These are phyloP conservation scores for Euphorbia lathyris DNA, from an alignment of 345 rosid genomes.

Conservation along the genomic window DNA sequence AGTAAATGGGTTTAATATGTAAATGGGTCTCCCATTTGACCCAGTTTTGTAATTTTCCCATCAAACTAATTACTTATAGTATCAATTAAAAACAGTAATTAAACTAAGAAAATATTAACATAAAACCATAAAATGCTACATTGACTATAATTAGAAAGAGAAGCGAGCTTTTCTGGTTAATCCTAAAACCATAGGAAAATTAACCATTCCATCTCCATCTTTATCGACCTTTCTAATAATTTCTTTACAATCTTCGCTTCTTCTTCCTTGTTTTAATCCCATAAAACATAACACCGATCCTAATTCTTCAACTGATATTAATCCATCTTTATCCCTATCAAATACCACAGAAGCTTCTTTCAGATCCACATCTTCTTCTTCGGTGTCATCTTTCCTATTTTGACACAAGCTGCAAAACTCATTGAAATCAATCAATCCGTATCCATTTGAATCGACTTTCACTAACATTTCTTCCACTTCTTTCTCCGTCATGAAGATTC, in stretches of 20 bases:
- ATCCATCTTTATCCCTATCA: slow-evolving; percentile 30
- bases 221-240: slow-evolving; percentile 25
- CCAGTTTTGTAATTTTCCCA: no score
- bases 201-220: slow-evolving; percentile 35
- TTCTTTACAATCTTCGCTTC: slow-evolving; percentile 21
- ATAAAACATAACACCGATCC: slow-evolving; percentile 13
- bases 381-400: background rate
- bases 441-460: slow-evolving; percentile 31
- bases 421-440: slow-evolving; percentile 29
- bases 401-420: slow-evolving; percentile 26
- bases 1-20: no score
- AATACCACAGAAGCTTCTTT: slow-evolving; percentile 33
- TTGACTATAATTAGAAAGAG: no score
- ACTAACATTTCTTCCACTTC: slow-evolving; percentile 29
- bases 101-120: no score
- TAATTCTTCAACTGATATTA: slow-evolving; percentile 28
- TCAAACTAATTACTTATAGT: no score
- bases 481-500: slow-evolving; percentile 24
- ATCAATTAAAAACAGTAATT: no score
- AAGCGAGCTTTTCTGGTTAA: no score
- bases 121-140: no score
- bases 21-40: no score
- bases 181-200: no score
- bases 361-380: slow-evolving; percentile 16
- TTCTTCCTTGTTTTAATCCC: slow-evolving; percentile 26